Evolutionary conservation across 192 early-diverging fungal species (phyloP).

Genomic region (Jimgerdemannia lactiflua): DNA sequence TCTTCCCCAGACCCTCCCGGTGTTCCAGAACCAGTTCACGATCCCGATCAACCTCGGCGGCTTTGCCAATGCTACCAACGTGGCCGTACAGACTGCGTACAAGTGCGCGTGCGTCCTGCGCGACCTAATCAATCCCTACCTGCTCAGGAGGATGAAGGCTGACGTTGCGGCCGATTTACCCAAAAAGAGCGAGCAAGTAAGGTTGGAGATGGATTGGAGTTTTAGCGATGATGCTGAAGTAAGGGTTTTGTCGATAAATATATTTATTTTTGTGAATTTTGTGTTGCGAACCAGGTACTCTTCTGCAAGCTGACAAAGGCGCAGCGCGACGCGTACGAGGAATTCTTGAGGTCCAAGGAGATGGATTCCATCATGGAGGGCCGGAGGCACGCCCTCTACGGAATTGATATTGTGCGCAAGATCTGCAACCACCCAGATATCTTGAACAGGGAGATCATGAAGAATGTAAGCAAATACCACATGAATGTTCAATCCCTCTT

Average conservation of each 20-base stretch:
- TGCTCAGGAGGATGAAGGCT: conserved; percentile 86
- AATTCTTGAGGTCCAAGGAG: conserved; percentile 70
- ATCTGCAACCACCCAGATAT: conserved; percentile 98
- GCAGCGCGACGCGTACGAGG: conserved; percentile 72
- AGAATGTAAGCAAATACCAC: neutral
- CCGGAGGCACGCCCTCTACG: conserved; percentile 78
- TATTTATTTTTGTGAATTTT: neutral
- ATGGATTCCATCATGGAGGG: conserved; percentile 77
- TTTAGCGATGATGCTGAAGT: neutral
- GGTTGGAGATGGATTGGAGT: neutral
- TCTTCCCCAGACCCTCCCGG: conserved; percentile 66
- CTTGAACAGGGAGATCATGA: conserved; percentile 29
- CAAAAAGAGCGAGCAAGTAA: conserved; percentile 80
- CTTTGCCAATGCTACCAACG: conserved; percentile 85
- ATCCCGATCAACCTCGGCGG: conserved; percentile 92
- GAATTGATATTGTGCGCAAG: conserved; percentile 91
- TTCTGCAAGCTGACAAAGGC: conserved; percentile 82
- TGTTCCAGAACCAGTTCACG: conserved; percentile 87
- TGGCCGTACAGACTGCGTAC: conserved; percentile 93
- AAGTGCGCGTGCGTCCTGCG: conserved; percentile 89
- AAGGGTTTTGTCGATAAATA: neutral
- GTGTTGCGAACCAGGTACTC: conserved; percentile 44
- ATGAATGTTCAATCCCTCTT: no score
- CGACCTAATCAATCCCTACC: conserved; percentile 91
- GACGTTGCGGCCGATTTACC: conserved; percentile 92